Evolutionary conservation across 192 early-diverging fungal species (phyloP), one percentile per base, ranked within the genome.

Genomic region (Umbelopsis ramanniana): DNA sequence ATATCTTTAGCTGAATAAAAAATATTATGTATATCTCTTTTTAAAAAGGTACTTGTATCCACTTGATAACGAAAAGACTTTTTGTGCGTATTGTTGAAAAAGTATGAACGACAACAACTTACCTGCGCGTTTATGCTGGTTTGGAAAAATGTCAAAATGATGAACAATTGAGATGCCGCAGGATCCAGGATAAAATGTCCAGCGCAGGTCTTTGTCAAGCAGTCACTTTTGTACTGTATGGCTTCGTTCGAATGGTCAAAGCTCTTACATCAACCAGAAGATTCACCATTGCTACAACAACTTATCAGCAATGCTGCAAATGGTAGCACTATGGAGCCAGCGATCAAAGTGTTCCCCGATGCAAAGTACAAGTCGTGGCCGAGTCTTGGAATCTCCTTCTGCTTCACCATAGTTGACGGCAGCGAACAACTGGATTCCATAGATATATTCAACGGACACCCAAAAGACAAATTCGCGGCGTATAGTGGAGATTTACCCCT

Each of bases 301-400:
- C 15, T 29, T 29, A 37, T 19, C 33, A 37, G 29, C 57, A 63
- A 7, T 37, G 33, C 33, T 17, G 57, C 57, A 37, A 38, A 63
- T 11, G 57, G 33, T 12, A 37, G 35, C 52, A 72, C 72, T 10
- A 52, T 71, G 15, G 17, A 70, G 8, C 77, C 79, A 3, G 70
- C n/a, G 6, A 54, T 85, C 24, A 79, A 79, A 37, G 40, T 55
- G n/a, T 82, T 78, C 60, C 72, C 53, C 3, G 82, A 85, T 35
- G 79, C 71, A 3, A 79, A 69, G 1, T 85, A 85, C 35, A 48
- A 78, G 35, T 77, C 82, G 21, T 85, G 83, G 46, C 57, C 66
- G 10, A 24, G 69, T 2, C 72, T 80, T 1, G 84, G 84, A 10
- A 70, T 85, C 37, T 83, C 84, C 0, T 78, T 85, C 45, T 82